Conservation (phyloP, 306 rosid species). For the Adenanthera pavonina region DNA sequence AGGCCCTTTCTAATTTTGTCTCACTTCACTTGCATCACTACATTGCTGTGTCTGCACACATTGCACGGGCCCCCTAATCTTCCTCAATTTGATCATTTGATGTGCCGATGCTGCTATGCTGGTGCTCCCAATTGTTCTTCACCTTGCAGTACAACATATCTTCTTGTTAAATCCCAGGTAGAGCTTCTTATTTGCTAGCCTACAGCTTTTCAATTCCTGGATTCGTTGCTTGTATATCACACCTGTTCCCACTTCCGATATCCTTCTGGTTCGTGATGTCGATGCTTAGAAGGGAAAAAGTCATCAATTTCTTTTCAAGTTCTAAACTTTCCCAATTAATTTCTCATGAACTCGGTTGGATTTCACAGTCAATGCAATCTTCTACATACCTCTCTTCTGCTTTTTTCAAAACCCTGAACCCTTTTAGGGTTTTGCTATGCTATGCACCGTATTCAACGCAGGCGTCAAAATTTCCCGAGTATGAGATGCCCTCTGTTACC, state of each 20-base stretch:
- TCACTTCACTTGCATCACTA: neutral
- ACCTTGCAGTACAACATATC: neutral
- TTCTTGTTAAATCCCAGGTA: slow-evolving; percentile 11
- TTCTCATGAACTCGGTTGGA: slow-evolving; percentile 26
- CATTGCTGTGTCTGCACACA: neutral
- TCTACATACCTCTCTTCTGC: slow-evolving; percentile 31
- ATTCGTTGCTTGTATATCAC: neutral
- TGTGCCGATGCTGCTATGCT: neutral
- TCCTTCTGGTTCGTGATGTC: slow-evolving; percentile 34
- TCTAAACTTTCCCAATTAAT: slow-evolving; percentile 20
- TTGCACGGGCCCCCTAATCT: no score
- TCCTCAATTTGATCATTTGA: neutral
- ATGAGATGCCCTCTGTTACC: slow-evolving; percentile 91
- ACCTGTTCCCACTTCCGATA: neutral
- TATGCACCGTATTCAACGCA: slow-evolving; percentile 55
- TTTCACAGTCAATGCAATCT: slow-evolving; percentile 36
- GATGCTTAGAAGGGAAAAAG: slow-evolving; percentile 53
- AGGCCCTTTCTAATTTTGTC: neutral
- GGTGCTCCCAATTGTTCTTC: neutral
- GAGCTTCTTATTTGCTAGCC: neutral
- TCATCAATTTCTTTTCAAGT: slow-evolving; percentile 39
- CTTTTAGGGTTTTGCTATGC: slow-evolving; percentile 54
- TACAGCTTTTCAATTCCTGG: neutral
- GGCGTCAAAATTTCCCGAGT: slow-evolving; percentile 76
- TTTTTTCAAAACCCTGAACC: slow-evolving; percentile 47